Conservation (phyloP, 768 basidiomycete genomes). For the Pisolithus marmoratus region DNA sequence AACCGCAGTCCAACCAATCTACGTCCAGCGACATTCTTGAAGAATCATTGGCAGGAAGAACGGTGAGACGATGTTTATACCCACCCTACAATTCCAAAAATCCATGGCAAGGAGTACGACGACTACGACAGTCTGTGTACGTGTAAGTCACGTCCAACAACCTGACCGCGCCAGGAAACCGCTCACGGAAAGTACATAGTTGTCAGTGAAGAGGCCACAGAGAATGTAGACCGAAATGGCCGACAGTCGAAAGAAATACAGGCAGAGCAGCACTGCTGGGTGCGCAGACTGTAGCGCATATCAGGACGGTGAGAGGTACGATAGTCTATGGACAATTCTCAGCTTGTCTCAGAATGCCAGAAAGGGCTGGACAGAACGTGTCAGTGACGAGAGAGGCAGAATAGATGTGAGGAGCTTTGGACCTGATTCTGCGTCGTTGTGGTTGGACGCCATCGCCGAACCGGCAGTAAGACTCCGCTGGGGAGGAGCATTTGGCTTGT, state of each 20-base stretch:
- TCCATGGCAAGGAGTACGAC: slow-evolving; percentile 94
- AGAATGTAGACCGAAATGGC: slow-evolving; percentile 92
- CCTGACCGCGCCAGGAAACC: not conserved
- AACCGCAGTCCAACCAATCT: slow-evolving; percentile 92
- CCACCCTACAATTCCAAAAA: slow-evolving; percentile 95
- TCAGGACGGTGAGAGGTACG: slow-evolving; percentile 10
- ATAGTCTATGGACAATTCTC: slow-evolving; percentile 2
- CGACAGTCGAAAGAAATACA: slow-evolving; percentile 82
- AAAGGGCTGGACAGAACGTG: slow-evolving; percentile 42
- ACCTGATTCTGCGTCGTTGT: slow-evolving; percentile 76
- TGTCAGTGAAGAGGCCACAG: slow-evolving; percentile 83
- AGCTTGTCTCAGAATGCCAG: slow-evolving; percentile 77
- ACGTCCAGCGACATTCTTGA: slow-evolving; percentile 87
- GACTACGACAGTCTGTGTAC: slow-evolving; percentile 72
- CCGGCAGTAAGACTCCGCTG: slow-evolving; percentile 44
- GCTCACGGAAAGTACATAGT: slow-evolving; percentile 90
- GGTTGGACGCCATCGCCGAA: slow-evolving; percentile 46
- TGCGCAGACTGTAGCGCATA: slow-evolving; percentile 57
- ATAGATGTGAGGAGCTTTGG: not conserved
- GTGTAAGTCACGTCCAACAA: not conserved
- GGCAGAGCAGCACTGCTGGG: slow-evolving; percentile 76
- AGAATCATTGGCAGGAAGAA: slow-evolving; percentile 2
- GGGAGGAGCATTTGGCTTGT: slow-evolving; percentile 22
- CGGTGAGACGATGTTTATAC: slow-evolving; percentile 13
- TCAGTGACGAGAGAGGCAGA: not conserved